Base-by-base conservation (phyloP, 139 green algal genomes). In the Picochlorum sp. region DNA sequence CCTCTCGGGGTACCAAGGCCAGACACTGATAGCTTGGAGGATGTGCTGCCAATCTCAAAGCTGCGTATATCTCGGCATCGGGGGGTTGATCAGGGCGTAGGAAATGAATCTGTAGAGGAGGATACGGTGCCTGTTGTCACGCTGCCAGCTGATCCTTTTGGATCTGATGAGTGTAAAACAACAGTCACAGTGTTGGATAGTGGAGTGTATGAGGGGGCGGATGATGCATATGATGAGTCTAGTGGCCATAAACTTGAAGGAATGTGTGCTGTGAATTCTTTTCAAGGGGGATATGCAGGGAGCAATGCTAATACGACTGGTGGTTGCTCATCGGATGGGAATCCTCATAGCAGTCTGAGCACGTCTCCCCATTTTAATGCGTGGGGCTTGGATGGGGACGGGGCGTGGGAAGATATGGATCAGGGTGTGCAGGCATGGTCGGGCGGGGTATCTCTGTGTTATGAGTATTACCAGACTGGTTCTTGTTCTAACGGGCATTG, bases 401-500 rank as follows among this genome's bases (percentile, higher is more conserved):
- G 47, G 8, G 47, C n/a, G 11, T 20, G 47, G 18, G 47, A 54
- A 54, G n/a, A 21, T 20, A 54, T 54, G n/a, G 47, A 54, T 20
- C 18, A 54, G 47, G n/a, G 47, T 54, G 47, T 54, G 9, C 16
- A 54, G 16, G 7, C n/a, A 20, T 20, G 47, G 16, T 20, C 47
- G n/a, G 47, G 47, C 18, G n/a, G 18, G 11, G 23, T 20, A 9
- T 54, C 47, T 54, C 69, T 90, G 61, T 90, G 84, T 72, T 58
- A 65, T 10, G 59, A 78, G 52, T 84, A 74, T 44, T 65, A 75
- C 24, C 47, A 62, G 11, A 71, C 56, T 3, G 84, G 84, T 10
- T 5, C 30, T 3, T 90, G 84, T 72, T 46, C 41, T 7, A 58
- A 66, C 21, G 80, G 69, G 4, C 32, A 51, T 38, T 90, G 84